A percentile compares a stretch with the other conserved stretches of the same genome.
These are phyloP conservation scores for Aquilaria sinensis DNA, from an alignment of 345 rosid species.

Conservation along the genomic window DNA sequence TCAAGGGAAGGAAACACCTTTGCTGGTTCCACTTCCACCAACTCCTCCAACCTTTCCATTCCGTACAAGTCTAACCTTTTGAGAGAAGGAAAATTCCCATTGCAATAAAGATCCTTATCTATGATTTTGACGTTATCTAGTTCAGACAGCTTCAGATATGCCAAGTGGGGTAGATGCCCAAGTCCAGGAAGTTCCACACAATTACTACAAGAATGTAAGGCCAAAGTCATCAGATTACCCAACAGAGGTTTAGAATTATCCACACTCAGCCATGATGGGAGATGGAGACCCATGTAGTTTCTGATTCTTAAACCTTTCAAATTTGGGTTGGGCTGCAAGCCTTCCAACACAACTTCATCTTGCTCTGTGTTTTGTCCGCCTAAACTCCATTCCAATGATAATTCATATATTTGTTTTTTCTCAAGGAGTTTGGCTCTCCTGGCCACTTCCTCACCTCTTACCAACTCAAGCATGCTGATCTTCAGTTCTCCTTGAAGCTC, in stretches of 20 bases:
- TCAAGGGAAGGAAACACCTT: no score
- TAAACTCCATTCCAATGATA: not conserved
- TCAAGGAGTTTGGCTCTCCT: constrained; percentile 9
- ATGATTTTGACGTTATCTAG: not conserved
- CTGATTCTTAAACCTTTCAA: constrained; percentile 1
- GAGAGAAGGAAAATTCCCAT: no score
- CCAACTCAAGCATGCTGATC: not conserved
- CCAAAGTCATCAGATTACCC: constrained; percentile 1
- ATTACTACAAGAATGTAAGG: not conserved
- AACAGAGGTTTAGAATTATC: not conserved
- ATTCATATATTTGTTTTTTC: not conserved
- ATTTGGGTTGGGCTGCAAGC: constrained; percentile 8
- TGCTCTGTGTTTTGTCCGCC: not conserved
- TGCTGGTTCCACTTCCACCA: no score
- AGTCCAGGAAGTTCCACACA: constrained; percentile 15
- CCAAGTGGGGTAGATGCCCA: constrained; percentile 10
- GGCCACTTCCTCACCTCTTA: constrained; percentile 10
- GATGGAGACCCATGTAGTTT: constrained; percentile 5
- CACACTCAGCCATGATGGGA: not conserved
- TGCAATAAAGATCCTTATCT: not conserved
- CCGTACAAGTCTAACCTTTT: no score
- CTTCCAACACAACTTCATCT: constrained; percentile 16
- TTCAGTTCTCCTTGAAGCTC: not conserved
- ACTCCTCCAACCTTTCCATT: no score
- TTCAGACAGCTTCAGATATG: not conserved